Evolutionary conservation across 1,284 basidiomycete species (phyloP), one percentile per base, ranked within the genome.

Genomic region (Puccinia hordei): DNA sequence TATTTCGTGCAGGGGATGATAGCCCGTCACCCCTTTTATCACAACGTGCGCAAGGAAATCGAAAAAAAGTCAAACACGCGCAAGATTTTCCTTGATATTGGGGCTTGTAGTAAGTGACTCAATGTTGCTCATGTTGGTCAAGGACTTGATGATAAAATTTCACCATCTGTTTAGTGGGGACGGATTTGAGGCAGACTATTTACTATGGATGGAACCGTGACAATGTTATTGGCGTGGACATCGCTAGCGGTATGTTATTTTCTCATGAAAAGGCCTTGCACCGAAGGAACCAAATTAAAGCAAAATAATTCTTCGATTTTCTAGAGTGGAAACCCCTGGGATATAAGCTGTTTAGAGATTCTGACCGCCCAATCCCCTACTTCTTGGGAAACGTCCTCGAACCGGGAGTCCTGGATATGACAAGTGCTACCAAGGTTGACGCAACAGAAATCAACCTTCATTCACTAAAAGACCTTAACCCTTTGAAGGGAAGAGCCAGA

Each of bases 161-260:
- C 5, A 30, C 2, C 22, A 17, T 59, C 61, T 15, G 46, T 49
- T 46, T 30, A 74, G 72, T 74, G 72, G 72, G 55, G 13, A 59
- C 8, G 33, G 55, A 74, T 24, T 38, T 74, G 33, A 59, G 72
- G 30, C 72, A 61, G 22, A 22, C 61, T 61, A 61, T 74, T 22
- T n/a, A 13, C 44, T n/a, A 74, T 19, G 72, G 72, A 46, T 74
- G 72, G 72, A 74, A 74, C 8, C 53, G 53, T 30, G 72, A 74
- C 19, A 38, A 74, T 53, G 57, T 46, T 19, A 17, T 74, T 12
- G 72, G 55, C 0, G 44, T 74, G 17, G 72, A 74, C 33, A 30
- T 74, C 1, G 30, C 4, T 17, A 38, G 24, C 15, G 72, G 72
- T 74, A 17, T 15, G 46, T 19, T 41, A 6, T 33, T 30, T 35